Conservation (phyloP, 164 flowering plant genomes). For the Aristolochia contorta region DNA sequence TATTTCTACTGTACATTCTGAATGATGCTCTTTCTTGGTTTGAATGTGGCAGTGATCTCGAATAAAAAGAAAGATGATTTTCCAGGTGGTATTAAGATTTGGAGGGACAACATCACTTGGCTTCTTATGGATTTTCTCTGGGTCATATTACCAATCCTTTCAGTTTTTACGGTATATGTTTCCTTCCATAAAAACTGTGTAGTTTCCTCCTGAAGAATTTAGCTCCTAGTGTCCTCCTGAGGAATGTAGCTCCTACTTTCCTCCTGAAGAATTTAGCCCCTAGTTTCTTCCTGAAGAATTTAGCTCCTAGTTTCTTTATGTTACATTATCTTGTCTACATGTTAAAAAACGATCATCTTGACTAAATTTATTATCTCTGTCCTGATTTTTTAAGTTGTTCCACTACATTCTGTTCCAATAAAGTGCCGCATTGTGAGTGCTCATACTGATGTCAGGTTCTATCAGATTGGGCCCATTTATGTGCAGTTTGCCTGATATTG, state of each 20-base stretch:
- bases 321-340: too few relatives aligned
- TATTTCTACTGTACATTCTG: too few relatives aligned
- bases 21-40: conserved; percentile 9
- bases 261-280: too few relatives aligned
- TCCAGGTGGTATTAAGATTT: conserved; percentile 14
- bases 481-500: conserved; percentile 26
- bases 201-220: background rate
- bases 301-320: background rate
- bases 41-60: conserved; percentile 8
- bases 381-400: conserved; percentile 2
- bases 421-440: background rate
- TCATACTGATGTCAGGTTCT: conserved; percentile 46
- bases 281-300: background rate
- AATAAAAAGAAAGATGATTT: conserved; percentile 39
- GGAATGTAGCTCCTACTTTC: background rate
- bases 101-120: conserved; percentile 25
- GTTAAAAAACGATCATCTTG: too few relatives aligned
- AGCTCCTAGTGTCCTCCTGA: background rate
- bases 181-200: background rate
- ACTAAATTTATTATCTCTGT: background rate
- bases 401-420: too few relatives aligned
- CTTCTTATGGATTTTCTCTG: conserved; percentile 39
- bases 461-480: conserved; percentile 45
- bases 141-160: conserved; percentile 45
- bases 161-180: conserved; percentile 62